Base-by-base conservation (phyloP, 2,329 filamentous ascomycete species). In the Trichoderma atroviride region DNA sequence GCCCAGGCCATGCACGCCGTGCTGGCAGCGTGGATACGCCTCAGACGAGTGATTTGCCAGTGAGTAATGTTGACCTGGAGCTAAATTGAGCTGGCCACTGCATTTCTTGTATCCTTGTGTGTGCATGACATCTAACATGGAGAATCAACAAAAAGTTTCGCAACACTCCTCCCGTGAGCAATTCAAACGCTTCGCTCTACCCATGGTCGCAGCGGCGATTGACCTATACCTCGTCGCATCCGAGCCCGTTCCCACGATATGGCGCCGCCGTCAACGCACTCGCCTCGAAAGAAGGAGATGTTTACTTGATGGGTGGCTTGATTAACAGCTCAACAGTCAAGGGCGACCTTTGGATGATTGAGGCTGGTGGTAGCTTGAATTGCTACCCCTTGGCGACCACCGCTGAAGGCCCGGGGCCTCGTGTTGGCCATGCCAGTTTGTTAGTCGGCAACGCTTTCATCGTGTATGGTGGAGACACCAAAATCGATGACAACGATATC, bases 381-480 rank as follows among this genome's bases (percentile, higher is more conserved):
- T 98, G 96, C 80, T 97, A 96, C 78, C 95, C 94, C 29, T 89
- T 99, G 68, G 89, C 92, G 13, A 97, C 96, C 0, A 96, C 94
- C 0, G 92, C 94, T 24, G 96, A 99, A 80, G 96, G 96, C 0
- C 96, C 96, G 1, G 94, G 96, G 4, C 96, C 96, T 1, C 89
- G 96, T 82, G 96, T 99, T 64, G 96, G 96, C 4, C 96, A 99
- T 82, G 87, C 95, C 24, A 96, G 94, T 83, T 84, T 99, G 76
- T 86, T 99, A 19, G 96, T 99, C 66, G 96, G 96, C 69, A 99
- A 99, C 80, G 96, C 96, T 0, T 99, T 98, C 79, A 99, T 99
- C 74, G 96, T 99, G 14, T 99, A 98, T 77, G 96, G 96, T 61
- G 96, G 96, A 77, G 96, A 99, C 79, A 99, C 96, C 63, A 99